phyloP scores from a whole-genome alignment of 2,329 filamentous ascomycete species.

The Venturia pyrina region DNA sequence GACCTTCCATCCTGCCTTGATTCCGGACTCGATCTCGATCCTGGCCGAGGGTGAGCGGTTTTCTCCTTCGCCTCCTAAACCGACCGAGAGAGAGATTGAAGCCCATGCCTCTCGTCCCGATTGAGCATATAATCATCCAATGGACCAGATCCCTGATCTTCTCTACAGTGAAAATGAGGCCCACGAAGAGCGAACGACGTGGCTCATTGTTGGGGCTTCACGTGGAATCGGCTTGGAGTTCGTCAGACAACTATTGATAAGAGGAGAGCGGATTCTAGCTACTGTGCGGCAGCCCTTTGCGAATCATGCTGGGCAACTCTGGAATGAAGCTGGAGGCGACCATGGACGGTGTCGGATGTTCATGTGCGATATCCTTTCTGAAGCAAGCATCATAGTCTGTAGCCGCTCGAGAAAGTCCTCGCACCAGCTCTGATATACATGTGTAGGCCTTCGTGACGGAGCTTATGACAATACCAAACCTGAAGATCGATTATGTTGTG shows the following conservation, averaged over 20 bases:
- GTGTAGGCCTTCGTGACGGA: slow-evolving; percentile 33
- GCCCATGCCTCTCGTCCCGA: background rate
- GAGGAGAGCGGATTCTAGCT: slow-evolving; percentile 40
- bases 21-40: background rate
- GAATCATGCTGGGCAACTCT: slow-evolving; percentile 18
- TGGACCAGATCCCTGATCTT: slow-evolving; percentile 34
- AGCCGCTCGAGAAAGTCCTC: slow-evolving; percentile 14
- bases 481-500: slow-evolving; percentile 44
- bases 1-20: background rate
- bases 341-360: slow-evolving; percentile 39
- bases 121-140: slow-evolving; percentile 15
- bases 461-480: slow-evolving; percentile 29
- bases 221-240: slow-evolving; percentile 44
- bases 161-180: slow-evolving; percentile 25
- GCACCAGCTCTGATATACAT: slow-evolving; percentile 13
- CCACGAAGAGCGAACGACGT: slow-evolving; percentile 19
- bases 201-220: slow-evolving; percentile 37
- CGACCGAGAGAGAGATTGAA: background rate
- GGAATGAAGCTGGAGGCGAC: slow-evolving; percentile 31
- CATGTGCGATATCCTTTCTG: slow-evolving; percentile 43
- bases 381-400: slow-evolving; percentile 40
- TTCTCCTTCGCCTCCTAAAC: background rate
- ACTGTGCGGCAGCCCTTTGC: slow-evolving; percentile 30
- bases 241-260: slow-evolving; percentile 37
- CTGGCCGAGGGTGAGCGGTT: background rate